Conservation (phyloP, 192 early-diverging fungal genomes). For the Backusella tarrabulga region DNA sequence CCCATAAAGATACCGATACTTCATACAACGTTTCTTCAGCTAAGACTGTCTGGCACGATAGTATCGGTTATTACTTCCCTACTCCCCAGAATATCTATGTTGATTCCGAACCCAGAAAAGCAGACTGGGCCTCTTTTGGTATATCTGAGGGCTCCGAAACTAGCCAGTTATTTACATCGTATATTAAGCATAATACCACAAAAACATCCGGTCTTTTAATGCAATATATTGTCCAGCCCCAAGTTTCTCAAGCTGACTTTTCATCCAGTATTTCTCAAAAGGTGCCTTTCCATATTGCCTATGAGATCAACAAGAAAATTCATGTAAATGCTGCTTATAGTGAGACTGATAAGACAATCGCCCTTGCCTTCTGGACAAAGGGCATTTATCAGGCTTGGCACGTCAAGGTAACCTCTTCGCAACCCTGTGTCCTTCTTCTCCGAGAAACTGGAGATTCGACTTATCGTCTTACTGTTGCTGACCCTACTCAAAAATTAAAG, state of each 20-base stretch:
- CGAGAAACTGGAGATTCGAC: not conserved
- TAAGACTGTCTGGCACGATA: slow-evolving; percentile 22
- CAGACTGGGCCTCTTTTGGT: slow-evolving; percentile 23
- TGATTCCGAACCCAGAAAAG: slow-evolving; percentile 6
- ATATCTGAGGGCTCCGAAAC: slow-evolving; percentile 13
- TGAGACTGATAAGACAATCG: not conserved
- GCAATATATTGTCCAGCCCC: not conserved
- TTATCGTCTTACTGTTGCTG: slow-evolving; percentile 9
- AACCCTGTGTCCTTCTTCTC: slow-evolving; percentile 17
- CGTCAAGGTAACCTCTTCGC: not conserved
- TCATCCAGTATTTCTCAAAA: not conserved
- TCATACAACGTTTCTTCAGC: not conserved
- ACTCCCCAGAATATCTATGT: slow-evolving; percentile 3
- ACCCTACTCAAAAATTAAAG: slow-evolving; percentile 16
- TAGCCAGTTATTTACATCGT: slow-evolving; percentile 18
- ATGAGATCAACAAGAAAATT: not conserved
- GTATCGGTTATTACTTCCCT: slow-evolving; percentile 24
- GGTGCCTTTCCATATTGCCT: not conserved
- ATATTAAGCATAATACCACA: not conserved
- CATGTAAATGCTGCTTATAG: not conserved
- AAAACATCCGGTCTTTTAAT: slow-evolving; percentile 3
- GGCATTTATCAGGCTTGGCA: not conserved
- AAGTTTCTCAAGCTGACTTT: not conserved
- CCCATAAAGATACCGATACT: not conserved
- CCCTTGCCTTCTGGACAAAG: slow-evolving; percentile 14